phyloP scores from a whole-genome alignment of 2,329 filamentous ascomycete species.

The Aplosporella prunicola region DNA sequence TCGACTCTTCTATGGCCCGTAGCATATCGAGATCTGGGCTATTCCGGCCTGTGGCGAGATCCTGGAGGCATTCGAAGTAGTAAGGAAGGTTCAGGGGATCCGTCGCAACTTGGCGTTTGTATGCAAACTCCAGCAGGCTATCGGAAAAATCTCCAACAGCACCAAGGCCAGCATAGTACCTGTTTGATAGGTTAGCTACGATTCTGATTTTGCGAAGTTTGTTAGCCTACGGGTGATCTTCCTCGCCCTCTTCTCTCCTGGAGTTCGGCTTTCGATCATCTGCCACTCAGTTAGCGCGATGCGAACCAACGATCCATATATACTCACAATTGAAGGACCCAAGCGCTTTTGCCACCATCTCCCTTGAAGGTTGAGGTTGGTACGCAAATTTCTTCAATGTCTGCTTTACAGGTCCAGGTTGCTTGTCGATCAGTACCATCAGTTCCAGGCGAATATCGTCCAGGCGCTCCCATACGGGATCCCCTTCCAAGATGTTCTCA shows the following conservation, averaged over 20 bases:
- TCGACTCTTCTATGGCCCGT: constrained; percentile 48
- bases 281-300: not conserved
- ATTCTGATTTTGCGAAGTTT: not conserved
- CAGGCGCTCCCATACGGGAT: constrained; percentile 28
- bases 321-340: constrained; percentile 29
- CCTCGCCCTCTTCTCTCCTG: constrained; percentile 19
- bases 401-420: constrained; percentile 21
- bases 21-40: constrained; percentile 50
- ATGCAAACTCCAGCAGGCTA: constrained; percentile 51
- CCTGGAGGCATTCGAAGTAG: constrained; percentile 57
- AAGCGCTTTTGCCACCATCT: constrained; percentile 29
- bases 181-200: constrained; percentile 8
- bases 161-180: constrained; percentile 54
- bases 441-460: constrained; percentile 54
- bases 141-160: constrained; percentile 54
- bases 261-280: constrained; percentile 1
- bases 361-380: constrained; percentile 27
- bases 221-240: constrained; percentile 27
- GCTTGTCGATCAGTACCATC: constrained; percentile 39
- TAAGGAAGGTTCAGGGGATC: constrained; percentile 48
- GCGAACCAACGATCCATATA: not conserved
- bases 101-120: constrained; percentile 47
- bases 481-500: constrained; percentile 15
- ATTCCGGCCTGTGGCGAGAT: constrained; percentile 46
- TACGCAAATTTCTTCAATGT: constrained; percentile 22